Conservation (phyloP, 805 yeast species). For the Metschnikowia cubensis region DNA sequence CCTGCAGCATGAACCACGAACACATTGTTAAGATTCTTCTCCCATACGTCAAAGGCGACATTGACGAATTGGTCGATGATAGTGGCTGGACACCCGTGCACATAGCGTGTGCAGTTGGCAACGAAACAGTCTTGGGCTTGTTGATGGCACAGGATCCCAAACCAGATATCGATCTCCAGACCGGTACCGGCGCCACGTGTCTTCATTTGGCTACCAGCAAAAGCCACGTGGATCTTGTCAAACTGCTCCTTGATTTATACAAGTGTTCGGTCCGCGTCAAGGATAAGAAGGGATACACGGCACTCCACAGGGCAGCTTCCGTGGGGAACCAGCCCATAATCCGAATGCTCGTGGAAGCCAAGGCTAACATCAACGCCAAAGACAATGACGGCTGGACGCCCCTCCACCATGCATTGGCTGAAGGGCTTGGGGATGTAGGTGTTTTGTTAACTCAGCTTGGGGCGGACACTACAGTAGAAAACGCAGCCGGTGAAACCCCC, state of each 20-base stretch:
- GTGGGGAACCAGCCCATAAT: constrained; percentile 62
- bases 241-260: constrained; percentile 50
- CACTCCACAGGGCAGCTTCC: constrained; percentile 82
- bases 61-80: constrained; percentile 66
- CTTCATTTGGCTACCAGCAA: constrained; percentile 77
- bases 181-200: constrained; percentile 65
- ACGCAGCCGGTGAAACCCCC: constrained; percentile 47
- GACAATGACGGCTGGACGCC: constrained; percentile 82
- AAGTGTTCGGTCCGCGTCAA: constrained; percentile 61
- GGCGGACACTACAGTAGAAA: constrained; percentile 53
- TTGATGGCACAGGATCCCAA: constrained; percentile 46
- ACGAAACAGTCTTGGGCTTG: constrained; percentile 45
- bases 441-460: constrained; percentile 57
- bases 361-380: constrained; percentile 61
- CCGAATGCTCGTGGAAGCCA: constrained; percentile 46
- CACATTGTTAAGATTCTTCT: constrained; percentile 47
- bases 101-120: constrained; percentile 75
- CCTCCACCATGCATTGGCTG: constrained; percentile 85
- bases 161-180: constrained; percentile 54
- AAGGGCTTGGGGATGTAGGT: constrained; percentile 81
- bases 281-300: constrained; percentile 62
- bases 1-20: constrained; percentile 58
- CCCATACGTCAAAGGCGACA: constrained; percentile 39
- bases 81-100: constrained; percentile 90
- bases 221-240: constrained; percentile 51